Evolutionary conservation across 768 basidiomycete species (phyloP).

Genomic region (Termitomyces sp.): DNA sequence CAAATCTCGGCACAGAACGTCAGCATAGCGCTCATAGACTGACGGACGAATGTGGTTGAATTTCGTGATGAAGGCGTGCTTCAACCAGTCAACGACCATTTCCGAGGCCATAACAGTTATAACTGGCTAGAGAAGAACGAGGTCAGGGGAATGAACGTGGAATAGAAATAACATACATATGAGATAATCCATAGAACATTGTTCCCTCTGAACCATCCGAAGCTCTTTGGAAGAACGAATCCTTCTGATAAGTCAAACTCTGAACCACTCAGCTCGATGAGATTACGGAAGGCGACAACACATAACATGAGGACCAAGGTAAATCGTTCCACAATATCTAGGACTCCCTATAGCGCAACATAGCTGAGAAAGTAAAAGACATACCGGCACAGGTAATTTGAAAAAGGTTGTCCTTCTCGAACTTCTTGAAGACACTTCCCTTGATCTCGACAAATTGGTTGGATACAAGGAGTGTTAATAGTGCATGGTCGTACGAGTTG

Average conservation of each 20-base stretch:
- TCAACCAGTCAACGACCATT: constrained; percentile 96
- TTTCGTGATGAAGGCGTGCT: constrained; percentile 99
- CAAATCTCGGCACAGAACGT: constrained; percentile 92
- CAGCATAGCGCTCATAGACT: constrained; percentile 92
- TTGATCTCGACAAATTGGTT: constrained; percentile 99
- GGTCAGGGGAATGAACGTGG: not conserved
- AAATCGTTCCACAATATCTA: constrained; percentile 97
- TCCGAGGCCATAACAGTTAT: constrained; percentile 88
- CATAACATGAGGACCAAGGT: constrained; percentile 86
- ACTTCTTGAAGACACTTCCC: constrained; percentile 98
- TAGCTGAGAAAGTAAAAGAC: constrained; percentile 11
- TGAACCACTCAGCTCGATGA: constrained; percentile 89
- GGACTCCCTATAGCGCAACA: not conserved
- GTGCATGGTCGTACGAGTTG: constrained; percentile 95
- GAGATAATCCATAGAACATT: constrained; percentile 84
- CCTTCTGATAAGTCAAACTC: constrained; percentile 77
- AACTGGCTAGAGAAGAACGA: constrained; percentile 58
- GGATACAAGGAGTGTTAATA: constrained; percentile 89
- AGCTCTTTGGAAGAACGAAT: constrained; percentile 73
- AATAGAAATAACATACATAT: constrained; percentile 49
- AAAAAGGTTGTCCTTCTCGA: constrained; percentile 97
- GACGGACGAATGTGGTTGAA: constrained; percentile 97
- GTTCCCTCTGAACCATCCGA: constrained; percentile 78
- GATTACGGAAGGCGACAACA: constrained; percentile 88
- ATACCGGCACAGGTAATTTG: constrained; percentile 96